Conservation (phyloP, 495 filamentous ascomycete genomes). For the Lophiotrema nucula region DNA sequence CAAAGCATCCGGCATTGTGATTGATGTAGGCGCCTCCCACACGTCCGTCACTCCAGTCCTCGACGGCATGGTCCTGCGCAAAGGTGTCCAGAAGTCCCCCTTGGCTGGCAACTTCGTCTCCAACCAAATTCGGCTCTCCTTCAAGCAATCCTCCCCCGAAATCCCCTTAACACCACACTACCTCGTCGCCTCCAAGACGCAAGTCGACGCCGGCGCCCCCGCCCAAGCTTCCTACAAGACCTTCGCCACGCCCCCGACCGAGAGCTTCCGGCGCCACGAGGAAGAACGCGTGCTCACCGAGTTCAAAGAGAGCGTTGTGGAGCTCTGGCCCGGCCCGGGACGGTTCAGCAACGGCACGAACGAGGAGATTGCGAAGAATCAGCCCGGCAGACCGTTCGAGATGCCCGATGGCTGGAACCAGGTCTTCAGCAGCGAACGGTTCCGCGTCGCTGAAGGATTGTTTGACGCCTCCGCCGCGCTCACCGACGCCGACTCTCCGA, state of each 20-base stretch:
- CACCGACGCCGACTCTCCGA: conserved; percentile 45
- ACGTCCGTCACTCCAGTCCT: conserved; percentile 89
- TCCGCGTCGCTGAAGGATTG: conserved; percentile 77
- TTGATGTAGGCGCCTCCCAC: conserved; percentile 89
- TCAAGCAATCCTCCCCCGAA: conserved; percentile 70
- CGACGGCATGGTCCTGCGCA: conserved; percentile 90
- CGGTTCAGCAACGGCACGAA: conserved; percentile 62
- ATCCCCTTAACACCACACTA: conserved; percentile 83
- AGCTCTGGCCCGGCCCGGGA: conserved; percentile 84
- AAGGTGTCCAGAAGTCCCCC: conserved; percentile 75
- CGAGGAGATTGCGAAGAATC: conserved; percentile 63
- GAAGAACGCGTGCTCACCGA: conserved; percentile 92
- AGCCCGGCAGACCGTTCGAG: conserved; percentile 83
- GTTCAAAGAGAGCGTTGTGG: conserved; percentile 96
- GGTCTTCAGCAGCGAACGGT: conserved; percentile 84
- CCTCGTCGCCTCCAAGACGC: conserved; percentile 77
- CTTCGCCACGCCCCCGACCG: conserved; percentile 63
- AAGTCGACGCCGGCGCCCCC: conserved; percentile 84
- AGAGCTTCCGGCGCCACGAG: conserved; percentile 73
- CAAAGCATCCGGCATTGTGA: conserved; percentile 84
- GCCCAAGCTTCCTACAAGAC: conserved; percentile 66
- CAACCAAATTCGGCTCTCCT: conserved; percentile 77
- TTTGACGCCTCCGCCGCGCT: conserved; percentile 77
- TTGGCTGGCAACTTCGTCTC: conserved; percentile 88
- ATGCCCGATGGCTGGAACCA: conserved; percentile 95